A percentile compares a stretch with the other conserved stretches of the same genome.
These are phyloP conservation scores for Colletotrichum nymphaeae DNA, from an alignment of 2,329 filamentous ascomycete genomes.

Conservation along the genomic window DNA sequence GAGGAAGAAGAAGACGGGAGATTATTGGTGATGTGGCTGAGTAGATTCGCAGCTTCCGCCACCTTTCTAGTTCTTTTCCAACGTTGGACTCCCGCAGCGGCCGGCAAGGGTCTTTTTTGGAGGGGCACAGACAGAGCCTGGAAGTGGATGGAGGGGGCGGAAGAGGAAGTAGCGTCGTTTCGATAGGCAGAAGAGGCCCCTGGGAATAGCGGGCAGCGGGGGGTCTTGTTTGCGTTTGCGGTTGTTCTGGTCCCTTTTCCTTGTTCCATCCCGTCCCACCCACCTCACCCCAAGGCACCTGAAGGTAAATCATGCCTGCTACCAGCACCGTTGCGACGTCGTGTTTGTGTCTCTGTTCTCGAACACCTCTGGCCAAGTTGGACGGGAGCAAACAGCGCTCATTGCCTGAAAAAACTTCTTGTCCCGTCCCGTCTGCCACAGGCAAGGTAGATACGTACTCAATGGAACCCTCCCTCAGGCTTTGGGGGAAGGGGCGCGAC, in stretches of 20 bases:
- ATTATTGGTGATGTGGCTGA: constrained; percentile 23
- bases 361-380: background rate
- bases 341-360: background rate
- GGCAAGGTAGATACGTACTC: background rate
- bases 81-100: background rate
- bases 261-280: constrained; percentile 5
- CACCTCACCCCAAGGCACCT: no score
- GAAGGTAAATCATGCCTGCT: background rate
- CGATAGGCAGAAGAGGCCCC: constrained; percentile 18
- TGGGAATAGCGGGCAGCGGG: background rate
- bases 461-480: background rate
- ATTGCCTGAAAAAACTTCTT: background rate
- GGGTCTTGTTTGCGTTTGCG: no score
- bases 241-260: background rate
- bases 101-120: background rate
- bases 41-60: constrained; percentile 11
- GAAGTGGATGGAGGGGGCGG: background rate
- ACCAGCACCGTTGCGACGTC: no score
- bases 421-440: constrained; percentile 2
- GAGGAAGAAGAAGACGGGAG: background rate
- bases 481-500: background rate
- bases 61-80: constrained; percentile 1
- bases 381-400: background rate
- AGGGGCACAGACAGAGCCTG: background rate
- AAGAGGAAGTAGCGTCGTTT: constrained; percentile 5